Conservation (phyloP, 1,284 basidiomycete genomes). For the Ustilago esculenta region DNA sequence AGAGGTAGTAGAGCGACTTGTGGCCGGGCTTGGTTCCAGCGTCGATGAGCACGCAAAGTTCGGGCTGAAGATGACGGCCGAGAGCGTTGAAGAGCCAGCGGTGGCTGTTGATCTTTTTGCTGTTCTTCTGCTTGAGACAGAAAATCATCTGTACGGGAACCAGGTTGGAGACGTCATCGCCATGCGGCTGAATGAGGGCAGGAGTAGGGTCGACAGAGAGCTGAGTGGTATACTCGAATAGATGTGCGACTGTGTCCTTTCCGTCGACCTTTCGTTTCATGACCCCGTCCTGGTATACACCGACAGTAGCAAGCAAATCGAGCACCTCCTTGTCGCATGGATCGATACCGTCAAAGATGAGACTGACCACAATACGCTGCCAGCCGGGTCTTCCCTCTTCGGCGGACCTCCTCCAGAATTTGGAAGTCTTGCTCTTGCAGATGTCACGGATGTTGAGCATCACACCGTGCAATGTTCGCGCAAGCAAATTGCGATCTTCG, state of each 20-base stretch:
- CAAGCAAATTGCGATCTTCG: slow-evolving; percentile 88
- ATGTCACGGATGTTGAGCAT: slow-evolving; percentile 99
- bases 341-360: slow-evolving; percentile 91
- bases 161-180: slow-evolving; percentile 81
- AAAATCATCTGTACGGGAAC: slow-evolving; percentile 95
- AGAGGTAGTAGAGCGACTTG: slow-evolving; percentile 64
- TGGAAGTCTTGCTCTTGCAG: slow-evolving; percentile 92
- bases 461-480: slow-evolving; percentile 83
- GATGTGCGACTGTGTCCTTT: slow-evolving; percentile 83
- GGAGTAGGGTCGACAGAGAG: slow-evolving; percentile 83
- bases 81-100: slow-evolving; percentile 98
- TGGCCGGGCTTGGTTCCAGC: slow-evolving; percentile 66
- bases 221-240: slow-evolving; percentile 77
- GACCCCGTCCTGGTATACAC: slow-evolving; percentile 75
- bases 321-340: slow-evolving; percentile 83
- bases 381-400: slow-evolving; percentile 81
- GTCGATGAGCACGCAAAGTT: slow-evolving; percentile 64
- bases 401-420: slow-evolving; percentile 76
- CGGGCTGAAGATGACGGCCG: slow-evolving; percentile 73
- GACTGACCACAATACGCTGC: slow-evolving; percentile 87
- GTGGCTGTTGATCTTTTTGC: slow-evolving; percentile 73
- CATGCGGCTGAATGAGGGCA: slow-evolving; percentile 86
- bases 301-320: slow-evolving; percentile 68
- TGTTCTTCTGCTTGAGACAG: slow-evolving; percentile 94
- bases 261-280: slow-evolving; percentile 92